Evolutionary conservation across 2,329 filamentous ascomycete genomes (phyloP).

Genomic region (Beauveria scarabaeidicola): DNA sequence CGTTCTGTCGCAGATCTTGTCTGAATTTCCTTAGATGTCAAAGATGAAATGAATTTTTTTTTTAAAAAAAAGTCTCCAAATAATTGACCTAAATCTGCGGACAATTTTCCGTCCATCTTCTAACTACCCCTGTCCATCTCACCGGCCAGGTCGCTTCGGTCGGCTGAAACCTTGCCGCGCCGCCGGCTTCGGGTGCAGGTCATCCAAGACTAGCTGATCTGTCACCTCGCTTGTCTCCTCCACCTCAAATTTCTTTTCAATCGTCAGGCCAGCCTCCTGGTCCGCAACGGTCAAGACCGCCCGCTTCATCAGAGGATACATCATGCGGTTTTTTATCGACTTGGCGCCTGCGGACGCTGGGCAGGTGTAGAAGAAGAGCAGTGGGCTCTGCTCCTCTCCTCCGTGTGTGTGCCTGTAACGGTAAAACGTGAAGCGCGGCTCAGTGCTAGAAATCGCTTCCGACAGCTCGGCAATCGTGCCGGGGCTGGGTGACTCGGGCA

Average conservation of each 20-base stretch:
- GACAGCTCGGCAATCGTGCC: constrained; percentile 51
- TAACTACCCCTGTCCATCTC: constrained; percentile 11
- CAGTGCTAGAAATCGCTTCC: constrained; percentile 51
- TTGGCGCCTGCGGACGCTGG: constrained; percentile 56
- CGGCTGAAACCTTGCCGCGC: constrained; percentile 62
- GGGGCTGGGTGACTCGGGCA: constrained; percentile 41
- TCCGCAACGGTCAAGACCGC: constrained; percentile 60
- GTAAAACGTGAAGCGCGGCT: constrained; percentile 75
- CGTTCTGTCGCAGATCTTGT: background rate
- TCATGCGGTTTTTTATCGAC: constrained; percentile 74
- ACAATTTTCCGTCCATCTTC: background rate
- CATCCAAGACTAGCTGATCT: constrained; percentile 53
- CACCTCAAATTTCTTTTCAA: constrained; percentile 64
- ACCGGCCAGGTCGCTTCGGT: constrained; percentile 70
- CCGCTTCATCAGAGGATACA: constrained; percentile 66
- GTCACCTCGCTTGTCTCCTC: constrained; percentile 63
- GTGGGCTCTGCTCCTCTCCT: constrained; percentile 43
- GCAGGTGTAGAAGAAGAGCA: constrained; percentile 79
- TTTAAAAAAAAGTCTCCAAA: background rate
- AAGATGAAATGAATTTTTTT: background rate
- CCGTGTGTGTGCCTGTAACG: constrained; percentile 52
- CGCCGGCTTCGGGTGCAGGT: constrained; percentile 60
- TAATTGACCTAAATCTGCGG: background rate
- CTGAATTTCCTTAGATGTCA: background rate
- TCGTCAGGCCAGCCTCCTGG: constrained; percentile 52